Base-by-base conservation (phyloP, 208 protist genomes). In the Trypanosoma rangeli region DNA sequence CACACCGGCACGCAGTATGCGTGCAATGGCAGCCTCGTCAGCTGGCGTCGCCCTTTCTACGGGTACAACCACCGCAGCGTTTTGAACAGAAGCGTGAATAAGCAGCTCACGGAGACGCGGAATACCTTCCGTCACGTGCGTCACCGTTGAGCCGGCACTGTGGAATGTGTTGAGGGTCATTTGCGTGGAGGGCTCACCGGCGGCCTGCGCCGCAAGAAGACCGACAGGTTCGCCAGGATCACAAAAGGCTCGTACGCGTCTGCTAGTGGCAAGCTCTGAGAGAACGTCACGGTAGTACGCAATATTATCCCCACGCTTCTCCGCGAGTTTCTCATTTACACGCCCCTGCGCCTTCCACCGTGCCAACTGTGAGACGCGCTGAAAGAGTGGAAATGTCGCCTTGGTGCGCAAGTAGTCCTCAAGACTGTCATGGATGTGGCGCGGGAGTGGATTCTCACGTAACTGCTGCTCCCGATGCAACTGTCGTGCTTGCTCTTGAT, bases 161-260 rank as follows among this genome's bases (percentile, higher is more conserved):
- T 99, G 99, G 92, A 99, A 99, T 48, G 99, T 99, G 90, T 99
- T 99, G 12, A 99, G 92, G 35, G 99, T 99, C 99, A 99, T 99
- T 83, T 99, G 99, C 64, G 99, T 99, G 2, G 98, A 99, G 24
- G 99, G 99, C 79, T 99, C 99, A 52, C 98, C 99, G 37, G 99
- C 98, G 1, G 97, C 97, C 86, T 99, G 98, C 12, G 92, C 98
- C 13, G 98, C 98, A 8, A 99, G 70, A 31, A 99, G 82, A 65
- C 98, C 99, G 22, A 99, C 98, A 15, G 95, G 76, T 76, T 99
- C 98, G 50, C 98, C 98, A 0, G 98, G 74, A 22, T 97, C 89
- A 72, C 83, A 92, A 74, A 85, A 89, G n/a, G 92, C 78, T 16
- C 82, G 78, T 59, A 89, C 50, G 5, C 85, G 86, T 16, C 77